A percentile compares a stretch with the other conserved stretches of the same genome.
phyloP scores from a whole-genome alignment of 305 asterid species.

The Fraxinus platypoda region DNA sequence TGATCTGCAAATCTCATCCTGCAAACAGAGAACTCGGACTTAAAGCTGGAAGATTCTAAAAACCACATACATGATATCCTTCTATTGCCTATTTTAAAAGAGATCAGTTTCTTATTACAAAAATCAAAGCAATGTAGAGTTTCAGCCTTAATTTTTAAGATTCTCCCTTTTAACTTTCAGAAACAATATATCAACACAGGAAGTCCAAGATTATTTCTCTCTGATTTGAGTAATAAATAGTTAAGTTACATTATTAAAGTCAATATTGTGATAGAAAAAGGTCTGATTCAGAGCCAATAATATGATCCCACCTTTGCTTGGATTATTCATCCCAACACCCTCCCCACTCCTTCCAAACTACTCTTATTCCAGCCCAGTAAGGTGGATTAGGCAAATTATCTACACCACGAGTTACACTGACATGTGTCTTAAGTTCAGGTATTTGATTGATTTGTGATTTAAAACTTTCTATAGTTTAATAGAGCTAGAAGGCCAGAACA shows the following conservation, averaged over 20 bases:
- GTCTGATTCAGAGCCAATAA: background rate
- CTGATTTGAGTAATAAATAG: background rate
- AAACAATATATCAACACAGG: background rate
- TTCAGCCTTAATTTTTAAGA: conserved; percentile 2
- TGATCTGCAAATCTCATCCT: conserved; percentile 95
- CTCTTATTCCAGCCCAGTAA: background rate
- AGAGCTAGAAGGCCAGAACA: conserved; percentile 2
- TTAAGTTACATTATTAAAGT: background rate
- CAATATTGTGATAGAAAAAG: background rate
- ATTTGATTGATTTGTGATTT: background rate
- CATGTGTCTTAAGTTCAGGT: background rate
- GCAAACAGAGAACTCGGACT: conserved; percentile 27
- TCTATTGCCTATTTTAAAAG: conserved; percentile 14
- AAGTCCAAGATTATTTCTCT: conserved; percentile 13
- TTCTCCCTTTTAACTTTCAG: background rate
- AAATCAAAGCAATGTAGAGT: conserved; percentile 4
- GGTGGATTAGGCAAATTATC: background rate
- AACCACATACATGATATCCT: conserved; percentile 16
- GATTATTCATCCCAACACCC: background rate
- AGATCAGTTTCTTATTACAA: background rate
- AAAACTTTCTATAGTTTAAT: conserved; percentile 3
- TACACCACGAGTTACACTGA: background rate
- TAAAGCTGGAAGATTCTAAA: conserved; percentile 17
- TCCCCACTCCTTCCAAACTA: background rate
- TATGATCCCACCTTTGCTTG: background rate